Base-by-base conservation (phyloP, 2,329 filamentous ascomycete species). In the Fulvia fulva region DNA sequence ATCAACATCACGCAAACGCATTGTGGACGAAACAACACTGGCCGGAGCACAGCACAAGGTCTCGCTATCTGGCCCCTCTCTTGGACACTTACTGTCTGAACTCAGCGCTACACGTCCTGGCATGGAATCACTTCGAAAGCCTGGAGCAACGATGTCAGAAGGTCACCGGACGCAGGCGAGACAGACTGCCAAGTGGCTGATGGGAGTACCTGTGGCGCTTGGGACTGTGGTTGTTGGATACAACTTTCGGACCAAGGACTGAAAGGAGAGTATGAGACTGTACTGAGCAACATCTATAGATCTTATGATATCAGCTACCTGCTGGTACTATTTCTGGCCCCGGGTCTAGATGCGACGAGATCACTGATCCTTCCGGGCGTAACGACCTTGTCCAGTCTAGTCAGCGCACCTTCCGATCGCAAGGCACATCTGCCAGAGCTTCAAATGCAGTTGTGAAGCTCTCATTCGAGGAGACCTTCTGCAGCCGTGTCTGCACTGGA, bases 71-170 rank as follows among this genome's bases (percentile, higher is more conserved):
- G 65, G 67, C 30, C 60, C 67, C 1, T 70, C 68, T 9, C 57
- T 70, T 5, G 68, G 66, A 7, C 67, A 69, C 49, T 47, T 70
- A 6, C 59, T 70, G 32, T 66, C 68, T 5, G 68, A 70, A 30
- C 61, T 70, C 50, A 67, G 65, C 37, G 64, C 66, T 14, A 68
- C 67, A n/a, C 61, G 63, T 47, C 63, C 66, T 23, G 67, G 66
- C 3, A 70, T 69, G 67, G 67, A 67, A 57, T 43, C 56, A n/a
- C 41, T 65, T 8, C 59, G 68, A 21, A 46, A 61, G 19, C 61
- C 65, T 26, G 67, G 65, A 7, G 59, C 64, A 30, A 67, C 67
- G 2, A 69, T 70, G 63, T 60, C 55, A 9, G 67, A 70, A 51
- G 68, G 66, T 7, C 64, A 70, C 14, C 62, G 66, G 2, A 63